Evolutionary conservation across 2,329 filamentous ascomycete genomes (phyloP), one percentile per base, ranked within the genome.

Genomic region (Drechslerella dactyloides): DNA sequence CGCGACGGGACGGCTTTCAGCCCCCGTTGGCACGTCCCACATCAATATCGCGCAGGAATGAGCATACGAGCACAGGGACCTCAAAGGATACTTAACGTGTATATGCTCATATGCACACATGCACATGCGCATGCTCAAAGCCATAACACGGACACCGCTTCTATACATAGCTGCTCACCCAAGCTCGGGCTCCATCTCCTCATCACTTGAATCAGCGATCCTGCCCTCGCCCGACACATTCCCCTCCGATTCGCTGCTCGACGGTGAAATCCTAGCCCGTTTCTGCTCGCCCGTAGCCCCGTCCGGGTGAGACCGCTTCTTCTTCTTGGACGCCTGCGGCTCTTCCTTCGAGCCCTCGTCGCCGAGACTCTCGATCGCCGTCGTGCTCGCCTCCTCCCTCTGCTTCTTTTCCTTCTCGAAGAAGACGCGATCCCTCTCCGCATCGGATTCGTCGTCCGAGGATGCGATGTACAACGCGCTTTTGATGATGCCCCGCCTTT

Each of bases 401-500:
- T 50, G 19, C 17, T 60, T 69, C 19, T 62, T 54, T 55, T 77
- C 75, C n/a, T 63, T 73, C 37, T 74, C 61, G 53, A 74, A 69
- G 53, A 76, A 76, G 15, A 51, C 48, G 4, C 46, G 61, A 40
- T 76, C 75, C 24, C 65, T 69, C 52, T 76, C 76, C 5, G 48
- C 50, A 53, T 76, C 75, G n/a, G 85, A 88, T 75, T 96, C 92
- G 59, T 97, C 94, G 78, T 97, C 94, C 75, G 89, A 91, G 40
- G 89, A 87, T 66, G 89, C 86, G 56, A 99, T 89, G 76, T 87
- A 93, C 42, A 93, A 80, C 23, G 88, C 87, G 76, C 90, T 96
- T 82, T 97, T 97, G 81, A 94, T 89, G 78, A 89, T 90, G 33
- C 83, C 83, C 54, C 87, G 84, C 80, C 92, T 92, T 77, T 93